Evolutionary conservation across 345 rosid genomes (phyloP), one percentile per base, ranked within the genome.

Genomic region (Firmiana major): DNA sequence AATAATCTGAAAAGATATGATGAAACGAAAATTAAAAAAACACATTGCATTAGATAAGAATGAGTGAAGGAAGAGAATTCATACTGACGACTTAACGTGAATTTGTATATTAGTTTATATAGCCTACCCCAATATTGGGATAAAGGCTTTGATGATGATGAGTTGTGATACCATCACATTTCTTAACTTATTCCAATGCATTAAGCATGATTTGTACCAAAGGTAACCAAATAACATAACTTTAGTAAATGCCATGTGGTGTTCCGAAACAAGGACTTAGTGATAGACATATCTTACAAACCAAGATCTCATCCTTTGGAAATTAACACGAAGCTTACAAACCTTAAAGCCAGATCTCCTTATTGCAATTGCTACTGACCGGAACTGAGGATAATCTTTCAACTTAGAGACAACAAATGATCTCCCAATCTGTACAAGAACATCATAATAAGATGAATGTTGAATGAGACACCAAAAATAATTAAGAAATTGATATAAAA

Each of bases 321-420:
- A 75, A 75, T 26, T 2, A 40, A 73, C 53, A 51, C 51, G 72
- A 79, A 71, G 72, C 43, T 55, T 4, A 75, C 88, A 78, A 80
- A 96, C 99, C 97, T 97, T 97, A 80, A 97, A 94, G 57, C 99
- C 99, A 54, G 99, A 97, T 84, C 84, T 91, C 75, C 78, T 81
- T 75, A 88, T 92, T 12, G 99, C 99, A 65, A 94, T 81, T 66
- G 94, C 95, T 74, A 97, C 98, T 6, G 95, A 87, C 59, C 85
- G 95, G 81, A 97, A 97, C 84, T 86, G 91, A 53, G 99, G 99
- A 82, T 97, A 97, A 81, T 97, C 97, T 89, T 91, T 91, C 85
- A 97, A 80, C 86, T 87, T 92, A 74, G 95, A 88, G 80, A 90
- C 87, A 55, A 97, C 99, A 77, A 91, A 90, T 68, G 97, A 84